Percentiles rank a stretch among this genome's conserved stretches.
Conservation (phyloP, 805 yeast species). For the Spathaspora passalidarum region DNA sequence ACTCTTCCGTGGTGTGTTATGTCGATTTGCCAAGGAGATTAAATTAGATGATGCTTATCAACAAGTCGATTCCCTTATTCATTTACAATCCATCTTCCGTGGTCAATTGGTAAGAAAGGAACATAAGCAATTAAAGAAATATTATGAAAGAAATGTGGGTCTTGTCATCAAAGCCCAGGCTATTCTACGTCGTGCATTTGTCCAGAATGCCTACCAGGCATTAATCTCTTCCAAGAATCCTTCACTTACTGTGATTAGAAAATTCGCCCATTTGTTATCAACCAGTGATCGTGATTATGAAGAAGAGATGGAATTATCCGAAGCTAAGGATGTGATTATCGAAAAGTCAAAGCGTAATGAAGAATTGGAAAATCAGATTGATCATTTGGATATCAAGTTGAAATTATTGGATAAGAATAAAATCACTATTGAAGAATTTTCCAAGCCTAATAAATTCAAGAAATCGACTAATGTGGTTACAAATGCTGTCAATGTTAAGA, state of each 20-base stretch:
- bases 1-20: constrained; percentile 57
- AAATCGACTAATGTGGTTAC: constrained; percentile 10
- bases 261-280: constrained; percentile 71
- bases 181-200: constrained; percentile 60
- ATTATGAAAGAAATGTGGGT: constrained; percentile 56
- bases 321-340: constrained; percentile 63
- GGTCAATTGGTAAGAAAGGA: constrained; percentile 44
- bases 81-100: constrained; percentile 54
- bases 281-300: constrained; percentile 72
- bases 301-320: constrained; percentile 68
- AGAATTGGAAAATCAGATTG: constrained; percentile 67
- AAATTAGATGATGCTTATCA: constrained; percentile 52
- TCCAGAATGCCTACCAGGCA: constrained; percentile 70
- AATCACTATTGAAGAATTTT: constrained; percentile 72
- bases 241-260: constrained; percentile 69
- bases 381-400: constrained; percentile 74
- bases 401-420: constrained; percentile 76
- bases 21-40: constrained; percentile 55
- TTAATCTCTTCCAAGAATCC: constrained; percentile 72
- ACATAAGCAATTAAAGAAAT: constrained; percentile 28
- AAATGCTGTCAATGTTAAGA: constrained; percentile 13
- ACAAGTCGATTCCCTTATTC: constrained; percentile 34
- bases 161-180: constrained; percentile 74
- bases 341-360: constrained; percentile 70
- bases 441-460: constrained; percentile 36